phyloP scores from a whole-genome alignment of 2,329 filamentous ascomycete genomes.

The Huntiella moniliformis region DNA sequence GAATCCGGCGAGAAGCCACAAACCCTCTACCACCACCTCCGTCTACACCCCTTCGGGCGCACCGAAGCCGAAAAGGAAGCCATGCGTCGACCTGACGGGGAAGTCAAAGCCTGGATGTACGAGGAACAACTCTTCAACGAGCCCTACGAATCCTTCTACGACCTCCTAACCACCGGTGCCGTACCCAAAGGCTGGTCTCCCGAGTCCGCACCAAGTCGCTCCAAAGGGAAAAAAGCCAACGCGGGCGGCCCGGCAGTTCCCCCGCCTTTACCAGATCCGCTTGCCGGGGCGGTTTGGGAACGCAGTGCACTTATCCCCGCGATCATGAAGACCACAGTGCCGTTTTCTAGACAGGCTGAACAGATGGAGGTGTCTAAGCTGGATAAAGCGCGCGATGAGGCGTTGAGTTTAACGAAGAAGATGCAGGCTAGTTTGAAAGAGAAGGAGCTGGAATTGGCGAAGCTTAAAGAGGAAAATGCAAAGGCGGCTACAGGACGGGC shows the following conservation, averaged over 20 bases:
- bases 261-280: slow-evolving; percentile 20
- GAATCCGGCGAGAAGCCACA: slow-evolving; percentile 85
- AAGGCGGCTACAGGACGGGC: slow-evolving; percentile 21
- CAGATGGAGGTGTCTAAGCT: slow-evolving; percentile 41
- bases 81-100: slow-evolving; percentile 36
- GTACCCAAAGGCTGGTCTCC: slow-evolving; percentile 28
- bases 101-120: slow-evolving; percentile 64
- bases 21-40: slow-evolving; percentile 83
- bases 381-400: slow-evolving; percentile 43
- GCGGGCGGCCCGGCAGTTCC: slow-evolving; percentile 15
- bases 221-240: slow-evolving; percentile 33
- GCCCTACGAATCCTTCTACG: slow-evolving; percentile 81
- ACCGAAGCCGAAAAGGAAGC: slow-evolving; percentile 53
- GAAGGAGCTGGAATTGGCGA: slow-evolving; percentile 42
- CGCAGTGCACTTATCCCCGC: slow-evolving; percentile 60
- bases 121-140: slow-evolving; percentile 97
- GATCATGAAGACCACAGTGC: slow-evolving; percentile 44
- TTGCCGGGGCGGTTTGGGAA: slow-evolving; percentile 36
- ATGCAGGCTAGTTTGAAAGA: slow-evolving; percentile 42
- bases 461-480: slow-evolving; percentile 39
- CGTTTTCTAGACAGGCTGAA: slow-evolving; percentile 57
- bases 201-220: slow-evolving; percentile 21
- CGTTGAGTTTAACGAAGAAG: slow-evolving; percentile 39
- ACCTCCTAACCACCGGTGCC: slow-evolving; percentile 59
- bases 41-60: slow-evolving; percentile 76